These are phyloP conservation scores for Kuraishia hungarica DNA, from an alignment of 805 yeast genomes.

Conservation along the genomic window DNA sequence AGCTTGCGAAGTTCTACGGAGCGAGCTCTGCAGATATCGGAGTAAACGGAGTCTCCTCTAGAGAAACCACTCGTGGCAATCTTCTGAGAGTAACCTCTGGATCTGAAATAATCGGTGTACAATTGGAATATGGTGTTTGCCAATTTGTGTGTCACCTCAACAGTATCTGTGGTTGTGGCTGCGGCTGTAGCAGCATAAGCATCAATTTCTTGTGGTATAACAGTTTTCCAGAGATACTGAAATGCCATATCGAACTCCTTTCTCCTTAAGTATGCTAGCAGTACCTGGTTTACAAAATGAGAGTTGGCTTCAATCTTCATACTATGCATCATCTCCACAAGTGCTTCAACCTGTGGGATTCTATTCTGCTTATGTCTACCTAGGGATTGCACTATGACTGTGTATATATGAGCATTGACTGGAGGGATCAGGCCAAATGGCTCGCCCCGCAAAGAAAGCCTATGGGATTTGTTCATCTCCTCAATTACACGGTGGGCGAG, in stretches of 20 bases:
- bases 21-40: background rate
- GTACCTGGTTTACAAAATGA: constrained; percentile 27
- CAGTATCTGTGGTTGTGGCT: background rate
- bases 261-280: constrained; percentile 21
- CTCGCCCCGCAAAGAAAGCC: constrained; percentile 4
- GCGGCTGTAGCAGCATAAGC: too few relatives aligned
- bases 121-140: background rate
- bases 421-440: constrained; percentile 22
- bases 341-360: constrained; percentile 16
- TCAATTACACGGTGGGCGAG: constrained; percentile 24
- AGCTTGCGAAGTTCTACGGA: background rate
- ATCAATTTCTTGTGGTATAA: background rate
- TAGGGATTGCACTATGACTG: constrained; percentile 27
- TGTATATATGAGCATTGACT: constrained; percentile 31
- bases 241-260: constrained; percentile 22
- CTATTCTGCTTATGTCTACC: constrained; percentile 19
- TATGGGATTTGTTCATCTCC: constrained; percentile 17
- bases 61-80: background rate
- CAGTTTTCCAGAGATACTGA: background rate
- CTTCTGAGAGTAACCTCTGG: background rate
- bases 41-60: background rate
- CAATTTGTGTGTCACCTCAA: background rate
- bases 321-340: constrained; percentile 22
- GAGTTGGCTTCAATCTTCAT: constrained; percentile 23
- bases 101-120: background rate